phyloP scores from a whole-genome alignment of 106 monocot genomes.

The Platanthera guangdongensis region DNA sequence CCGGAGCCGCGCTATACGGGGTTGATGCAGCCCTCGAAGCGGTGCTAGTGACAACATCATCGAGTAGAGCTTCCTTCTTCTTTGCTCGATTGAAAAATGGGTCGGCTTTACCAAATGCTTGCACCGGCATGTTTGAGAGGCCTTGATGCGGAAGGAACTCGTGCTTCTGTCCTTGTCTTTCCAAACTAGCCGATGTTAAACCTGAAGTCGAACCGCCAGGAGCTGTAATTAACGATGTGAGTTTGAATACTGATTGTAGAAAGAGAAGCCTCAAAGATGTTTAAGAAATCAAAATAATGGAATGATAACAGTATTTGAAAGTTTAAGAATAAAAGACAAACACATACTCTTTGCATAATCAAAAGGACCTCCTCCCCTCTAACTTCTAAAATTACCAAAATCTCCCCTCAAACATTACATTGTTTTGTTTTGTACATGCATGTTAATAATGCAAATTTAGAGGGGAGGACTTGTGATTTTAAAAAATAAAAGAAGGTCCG shows the following conservation, averaged over 20 bases:
- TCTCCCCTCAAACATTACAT: too few species aligned
- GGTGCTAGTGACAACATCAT: conserved; percentile 50
- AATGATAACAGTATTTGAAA: too few species aligned
- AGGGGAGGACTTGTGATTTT: too few species aligned
- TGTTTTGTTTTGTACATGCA: too few species aligned
- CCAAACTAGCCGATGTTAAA: conserved; percentile 8
- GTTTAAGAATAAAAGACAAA: too few species aligned
- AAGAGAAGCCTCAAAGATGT: background rate
- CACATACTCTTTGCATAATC: too few species aligned
- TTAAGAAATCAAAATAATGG: background rate
- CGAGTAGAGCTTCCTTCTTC: conserved; percentile 58
- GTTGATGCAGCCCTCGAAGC: conserved; percentile 30
- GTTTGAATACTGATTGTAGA: background rate
- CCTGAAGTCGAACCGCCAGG: conserved; percentile 5
- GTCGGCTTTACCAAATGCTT: conserved; percentile 28
- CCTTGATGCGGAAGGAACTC: conserved; percentile 34
- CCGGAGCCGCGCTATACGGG: conserved; percentile 21
- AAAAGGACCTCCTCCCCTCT: too few species aligned
- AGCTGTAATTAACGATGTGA: background rate
- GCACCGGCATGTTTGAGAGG: conserved; percentile 19
- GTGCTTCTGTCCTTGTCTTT: conserved; percentile 30
- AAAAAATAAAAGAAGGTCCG: too few species aligned
- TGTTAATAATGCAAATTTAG: too few species aligned
- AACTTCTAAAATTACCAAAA: too few species aligned
- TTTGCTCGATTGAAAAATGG: conserved; percentile 27